Percentiles rank a stretch among this genome's conserved stretches.
Conservation (phyloP, 1,284 basidiomycete species). For the Moesziomyces sp. region DNA sequence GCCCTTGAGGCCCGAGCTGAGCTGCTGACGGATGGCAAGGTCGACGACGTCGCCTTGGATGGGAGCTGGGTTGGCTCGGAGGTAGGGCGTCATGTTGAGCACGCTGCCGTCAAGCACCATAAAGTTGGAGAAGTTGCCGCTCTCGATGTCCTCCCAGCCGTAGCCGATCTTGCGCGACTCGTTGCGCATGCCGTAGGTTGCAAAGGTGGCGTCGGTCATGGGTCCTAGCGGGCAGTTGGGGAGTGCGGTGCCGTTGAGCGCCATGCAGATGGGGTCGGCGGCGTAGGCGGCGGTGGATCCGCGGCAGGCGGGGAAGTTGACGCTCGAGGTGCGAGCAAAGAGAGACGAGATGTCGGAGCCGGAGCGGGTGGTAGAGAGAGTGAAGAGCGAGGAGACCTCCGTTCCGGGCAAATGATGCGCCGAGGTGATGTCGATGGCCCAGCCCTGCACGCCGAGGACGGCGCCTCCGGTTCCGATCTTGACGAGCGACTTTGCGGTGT, state of each 20-base stretch:
- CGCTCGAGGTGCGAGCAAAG: conserved; percentile 71
- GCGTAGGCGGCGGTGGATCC: conserved; percentile 73
- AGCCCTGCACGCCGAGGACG: conserved; percentile 79
- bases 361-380: conserved; percentile 69
- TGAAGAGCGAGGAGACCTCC: conserved; percentile 73
- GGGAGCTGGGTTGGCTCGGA: conserved; percentile 77
- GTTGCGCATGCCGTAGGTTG: conserved; percentile 41
- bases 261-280: conserved; percentile 77
- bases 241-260: conserved; percentile 63
- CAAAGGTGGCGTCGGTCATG: conserved; percentile 41
- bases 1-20: conserved; percentile 70
- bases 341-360: conserved; percentile 89
- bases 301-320: conserved; percentile 72
- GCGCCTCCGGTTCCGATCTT: conserved; percentile 41
- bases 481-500: conserved; percentile 43
- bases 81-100: conserved; percentile 90
- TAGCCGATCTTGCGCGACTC: conserved; percentile 54
- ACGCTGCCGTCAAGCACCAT: conserved; percentile 89
- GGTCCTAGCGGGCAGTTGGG: conserved; percentile 72
- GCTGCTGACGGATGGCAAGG: conserved; percentile 79
- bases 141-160: conserved; percentile 62
- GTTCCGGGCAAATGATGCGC: conserved; percentile 71
- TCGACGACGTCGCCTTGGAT: conserved; percentile 84
- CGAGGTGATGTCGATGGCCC: conserved; percentile 79
- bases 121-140: conserved; percentile 43